Evolutionary conservation across 208 protist genomes (phyloP), one percentile per base, ranked within the genome.

Genomic region (Porcisia deanei): DNA sequence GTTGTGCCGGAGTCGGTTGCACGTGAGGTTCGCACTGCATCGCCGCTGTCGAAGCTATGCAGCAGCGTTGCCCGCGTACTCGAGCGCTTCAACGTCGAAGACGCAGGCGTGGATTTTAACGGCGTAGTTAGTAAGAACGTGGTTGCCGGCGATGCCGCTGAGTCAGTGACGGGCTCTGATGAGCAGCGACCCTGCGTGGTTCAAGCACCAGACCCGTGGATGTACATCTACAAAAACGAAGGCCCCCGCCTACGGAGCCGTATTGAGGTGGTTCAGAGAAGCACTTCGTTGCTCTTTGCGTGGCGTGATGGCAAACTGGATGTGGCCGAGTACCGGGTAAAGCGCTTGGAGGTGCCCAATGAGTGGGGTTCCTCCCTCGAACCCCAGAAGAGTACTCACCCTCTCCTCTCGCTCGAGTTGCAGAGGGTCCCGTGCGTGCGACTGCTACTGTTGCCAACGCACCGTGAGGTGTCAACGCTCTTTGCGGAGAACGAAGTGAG

Each of bases 271-370:
- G 60, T 90, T 67, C 55, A 76, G 73, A 75, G 90, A 22, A 86
- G 82, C 63, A 57, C 81, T 12, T 79, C 77, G 12, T 60, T 88
- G 49, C 78, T 97, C 54, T 71, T 79, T 43, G 54, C 77, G 43
- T 97, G 89, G 91, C 85, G 88, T 4, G 80, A 91, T 30, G 93
- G 93, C 49, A 75, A 77, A 57, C 76, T 95, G 75, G 83, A 94
- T 64, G 41, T 94, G 22, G 45, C 54, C 30, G 61, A 77, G 47
- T 55, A 39, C 49, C 49, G 54, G 12, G 77, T 82, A 1, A 30
- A 34, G 52, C 77, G 45, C 0, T 4, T 47, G 34, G 52, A 45
- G 60, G 10, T 30, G 6, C 1, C 16, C 53, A 41, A 65, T 18
- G 25, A 30, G 2, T 64, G 49, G 39, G 49, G 39, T n/a, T 22